Conservation (phyloP, 2,329 filamentous ascomycete species). For the Davidsoniella australis region DNA sequence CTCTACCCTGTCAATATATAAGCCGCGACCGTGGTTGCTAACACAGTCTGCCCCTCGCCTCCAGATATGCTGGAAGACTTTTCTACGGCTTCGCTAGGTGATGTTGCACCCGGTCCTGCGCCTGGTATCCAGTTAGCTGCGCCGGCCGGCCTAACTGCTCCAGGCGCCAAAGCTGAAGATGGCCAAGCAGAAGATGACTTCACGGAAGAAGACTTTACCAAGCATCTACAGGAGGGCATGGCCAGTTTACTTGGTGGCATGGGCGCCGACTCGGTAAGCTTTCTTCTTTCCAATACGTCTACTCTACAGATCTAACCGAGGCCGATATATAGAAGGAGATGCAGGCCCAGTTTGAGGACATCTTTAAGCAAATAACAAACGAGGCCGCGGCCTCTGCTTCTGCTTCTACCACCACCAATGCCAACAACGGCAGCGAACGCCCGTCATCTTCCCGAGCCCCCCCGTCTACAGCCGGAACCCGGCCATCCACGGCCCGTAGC, state of each 20-base stretch:
- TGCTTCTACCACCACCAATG: constrained; percentile 15
- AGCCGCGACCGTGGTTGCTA: too few species aligned
- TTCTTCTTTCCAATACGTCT: background rate
- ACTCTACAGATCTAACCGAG: background rate
- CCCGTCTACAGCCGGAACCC: constrained; percentile 22
- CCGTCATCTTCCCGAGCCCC: constrained; percentile 15
- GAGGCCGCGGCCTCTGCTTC: constrained; percentile 19
- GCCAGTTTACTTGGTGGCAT: constrained; percentile 9
- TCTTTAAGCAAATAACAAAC: constrained; percentile 51
- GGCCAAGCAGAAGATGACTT: constrained; percentile 8
- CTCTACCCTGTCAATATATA: constrained; percentile 10
- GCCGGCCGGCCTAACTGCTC: constrained; percentile 17
- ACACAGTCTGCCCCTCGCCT: constrained; percentile 9
- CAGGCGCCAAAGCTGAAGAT: background rate
- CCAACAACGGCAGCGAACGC: background rate
- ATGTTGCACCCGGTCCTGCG: background rate
- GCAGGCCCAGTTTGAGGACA: constrained; percentile 60
- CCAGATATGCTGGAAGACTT: constrained; percentile 89
- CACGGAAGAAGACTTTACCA: constrained; percentile 11
- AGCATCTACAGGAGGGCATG: constrained; percentile 12
- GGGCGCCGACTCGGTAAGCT: constrained; percentile 10
- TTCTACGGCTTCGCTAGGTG: constrained; percentile 29
- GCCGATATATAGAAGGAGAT: constrained; percentile 24
- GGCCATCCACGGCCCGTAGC: constrained; percentile 18
- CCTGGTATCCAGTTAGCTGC: constrained; percentile 19